Evolutionary conservation across 805 yeast genomes (phyloP).

Genomic region (Dipodascus geniculatus): DNA sequence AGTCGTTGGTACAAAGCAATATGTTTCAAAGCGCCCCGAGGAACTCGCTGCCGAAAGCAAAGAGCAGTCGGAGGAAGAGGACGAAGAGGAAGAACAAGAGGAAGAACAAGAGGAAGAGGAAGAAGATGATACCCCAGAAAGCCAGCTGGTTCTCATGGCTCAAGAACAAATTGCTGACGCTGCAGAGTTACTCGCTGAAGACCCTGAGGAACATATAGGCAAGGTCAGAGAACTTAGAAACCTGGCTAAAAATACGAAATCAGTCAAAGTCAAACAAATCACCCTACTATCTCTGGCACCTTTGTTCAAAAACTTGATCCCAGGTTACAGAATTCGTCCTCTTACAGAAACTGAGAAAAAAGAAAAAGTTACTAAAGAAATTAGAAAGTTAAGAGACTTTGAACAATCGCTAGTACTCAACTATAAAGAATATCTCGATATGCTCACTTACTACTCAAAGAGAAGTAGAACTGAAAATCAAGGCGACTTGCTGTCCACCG

Average conservation of each 20-base stretch:
- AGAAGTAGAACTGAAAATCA: conserved; percentile 25
- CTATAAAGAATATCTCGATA: conserved; percentile 55
- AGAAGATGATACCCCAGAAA: conserved; percentile 32
- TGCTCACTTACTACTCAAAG: conserved; percentile 34
- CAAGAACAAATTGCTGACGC: conserved; percentile 77
- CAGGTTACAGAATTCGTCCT: conserved; percentile 78
- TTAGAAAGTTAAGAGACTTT: conserved; percentile 61
- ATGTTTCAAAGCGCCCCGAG: conserved; percentile 15
- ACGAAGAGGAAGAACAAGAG: conserved; percentile 19
- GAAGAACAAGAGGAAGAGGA: conserved; percentile 21
- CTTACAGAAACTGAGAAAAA: conserved; percentile 68
- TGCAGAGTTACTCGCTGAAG: conserved; percentile 69
- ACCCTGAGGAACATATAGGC: conserved; percentile 75
- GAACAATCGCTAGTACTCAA: conserved; percentile 67
- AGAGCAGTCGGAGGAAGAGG: conserved; percentile 18
- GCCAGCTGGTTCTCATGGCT: conserved; percentile 43
- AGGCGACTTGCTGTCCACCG: conserved; percentile 18
- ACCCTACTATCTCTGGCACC: conserved; percentile 72
- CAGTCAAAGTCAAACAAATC: conserved; percentile 40
- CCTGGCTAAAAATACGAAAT: conserved; percentile 33
- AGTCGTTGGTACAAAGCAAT: conserved; percentile 31
- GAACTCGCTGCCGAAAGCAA: conserved; percentile 21
- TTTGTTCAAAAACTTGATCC: conserved; percentile 74
- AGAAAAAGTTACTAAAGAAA: conserved; percentile 76
- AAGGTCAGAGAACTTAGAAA: conserved; percentile 42